Evolutionary conservation across 495 filamentous ascomycete species (phyloP).

Genomic region (Aspergillus indologenus): DNA sequence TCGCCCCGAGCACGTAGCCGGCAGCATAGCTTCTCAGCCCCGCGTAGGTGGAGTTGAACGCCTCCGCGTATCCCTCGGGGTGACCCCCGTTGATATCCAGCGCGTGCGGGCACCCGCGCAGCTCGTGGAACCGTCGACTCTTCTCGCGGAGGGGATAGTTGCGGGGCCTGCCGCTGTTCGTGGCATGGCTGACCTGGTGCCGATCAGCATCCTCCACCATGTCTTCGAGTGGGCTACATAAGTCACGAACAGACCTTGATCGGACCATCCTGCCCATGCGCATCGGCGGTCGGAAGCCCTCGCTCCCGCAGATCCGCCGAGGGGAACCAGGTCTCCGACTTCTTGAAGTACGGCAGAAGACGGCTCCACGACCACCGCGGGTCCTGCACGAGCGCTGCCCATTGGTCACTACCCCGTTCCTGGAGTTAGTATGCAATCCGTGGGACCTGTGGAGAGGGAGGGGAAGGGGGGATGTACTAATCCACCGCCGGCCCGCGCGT

Average conservation of each 20-base stretch:
- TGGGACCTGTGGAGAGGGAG: neutral
- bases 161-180: slow-evolving; percentile 1
- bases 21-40: neutral
- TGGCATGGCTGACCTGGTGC: slow-evolving; percentile 1
- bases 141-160: slow-evolving; percentile 3
- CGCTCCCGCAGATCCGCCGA: neutral
- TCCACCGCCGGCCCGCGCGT: neutral
- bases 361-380: neutral
- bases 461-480: neutral
- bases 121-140: slow-evolving; percentile 1
- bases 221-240: no score
- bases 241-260: neutral
- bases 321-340: neutral
- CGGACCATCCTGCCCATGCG: neutral
- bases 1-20: neutral
- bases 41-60: slow-evolving; percentile 4
- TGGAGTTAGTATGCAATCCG: no score
- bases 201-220: no score
- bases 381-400: neutral
- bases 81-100: neutral
- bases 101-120: neutral
- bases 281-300: neutral
- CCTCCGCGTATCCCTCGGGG: neutral
- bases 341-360: slow-evolving; percentile 2
- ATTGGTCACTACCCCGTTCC: neutral